A percentile compares a stretch with the other conserved stretches of the same genome.
Conservation (phyloP, 306 rosid genomes). For the Cajanus cajan region DNA sequence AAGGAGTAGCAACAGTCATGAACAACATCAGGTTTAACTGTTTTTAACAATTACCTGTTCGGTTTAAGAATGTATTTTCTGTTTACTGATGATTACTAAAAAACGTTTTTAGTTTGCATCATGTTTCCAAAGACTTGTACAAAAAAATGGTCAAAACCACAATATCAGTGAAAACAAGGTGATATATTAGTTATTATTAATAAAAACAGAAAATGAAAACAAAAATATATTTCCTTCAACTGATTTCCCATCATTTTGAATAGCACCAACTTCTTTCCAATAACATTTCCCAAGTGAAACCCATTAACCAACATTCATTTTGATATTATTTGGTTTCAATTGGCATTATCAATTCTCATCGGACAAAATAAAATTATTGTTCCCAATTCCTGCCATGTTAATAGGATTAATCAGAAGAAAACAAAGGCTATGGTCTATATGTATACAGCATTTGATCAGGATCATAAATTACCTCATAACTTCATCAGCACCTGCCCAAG, state of each 20-base stretch:
- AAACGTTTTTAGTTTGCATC: background rate
- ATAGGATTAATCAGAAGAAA: conserved; percentile 18
- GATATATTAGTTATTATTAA: background rate
- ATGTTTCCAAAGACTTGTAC: background rate
- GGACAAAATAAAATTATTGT: conserved; percentile 10
- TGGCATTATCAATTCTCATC: background rate
- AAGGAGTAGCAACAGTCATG: background rate
- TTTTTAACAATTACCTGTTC: background rate
- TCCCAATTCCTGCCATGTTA: conserved; percentile 8
- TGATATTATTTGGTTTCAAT: conserved; percentile 17
- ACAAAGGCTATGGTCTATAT: background rate
- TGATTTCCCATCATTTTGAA: background rate
- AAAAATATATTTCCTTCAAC: background rate
- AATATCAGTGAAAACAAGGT: background rate
- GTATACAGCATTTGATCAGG: conserved; percentile 23
- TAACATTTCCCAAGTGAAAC: background rate
- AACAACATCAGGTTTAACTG: background rate
- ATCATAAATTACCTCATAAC: conserved; percentile 48
- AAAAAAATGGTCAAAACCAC: background rate
- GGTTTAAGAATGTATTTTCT: background rate
- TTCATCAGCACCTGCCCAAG: conserved; percentile 51
- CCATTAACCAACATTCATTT: conserved; percentile 9
- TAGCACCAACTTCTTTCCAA: background rate
- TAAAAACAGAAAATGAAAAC: background rate
- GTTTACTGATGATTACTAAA: background rate